Evolutionary conservation across 2,329 filamentous ascomycete genomes (phyloP), one percentile per base, ranked within the genome.

Genomic region (Colletotrichum paranaense): DNA sequence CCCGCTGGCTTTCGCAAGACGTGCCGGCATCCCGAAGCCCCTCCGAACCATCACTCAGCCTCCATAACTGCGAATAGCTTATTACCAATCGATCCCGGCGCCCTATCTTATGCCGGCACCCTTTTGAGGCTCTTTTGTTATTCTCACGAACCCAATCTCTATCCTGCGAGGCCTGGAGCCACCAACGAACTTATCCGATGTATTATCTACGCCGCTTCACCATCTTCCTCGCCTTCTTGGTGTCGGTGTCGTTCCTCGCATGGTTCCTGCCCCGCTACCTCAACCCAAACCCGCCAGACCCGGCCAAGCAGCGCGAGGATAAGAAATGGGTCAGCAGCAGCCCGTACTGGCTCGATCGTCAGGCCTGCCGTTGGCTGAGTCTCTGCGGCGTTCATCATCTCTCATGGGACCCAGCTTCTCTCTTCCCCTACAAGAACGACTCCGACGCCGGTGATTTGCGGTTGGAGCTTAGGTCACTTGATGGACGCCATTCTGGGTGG

Each of bases 371-470:
- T 58, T 97, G 93, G 92, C 84, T 97, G 55, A 89, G 93, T 42
- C 81, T 97, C 32, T 98, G 95, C 80, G 95, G 94, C 28, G 81
- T 94, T n/a, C 86, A 92, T 64, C 94, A 97, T 79, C 84, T 95
- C 76, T 87, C 89, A 66, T 89, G 85, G 57, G 91, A 92, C 78
- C 88, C 89, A 26, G 92, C 82, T 24, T 81, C 81, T 22, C 84
- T 82, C n/a, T 75, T 76, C 26, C 74, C 75, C 42, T 72, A 73
- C 62, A 76, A 74, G 42, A 72, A 74, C 35, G 75, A 68, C 42
- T 72, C 64, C 30, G 73, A 75, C 57, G 73, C 77, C 30, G 78
- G 80, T 26, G 78, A 81, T 6, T 67, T 82, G 56, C 76, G 78
- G 14, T 72, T 82, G 53, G 84, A 85, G 52, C 77, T 85, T 67